phyloP scores from a whole-genome alignment of 352 stramenopile species.

The Pythium aristosporum region DNA sequence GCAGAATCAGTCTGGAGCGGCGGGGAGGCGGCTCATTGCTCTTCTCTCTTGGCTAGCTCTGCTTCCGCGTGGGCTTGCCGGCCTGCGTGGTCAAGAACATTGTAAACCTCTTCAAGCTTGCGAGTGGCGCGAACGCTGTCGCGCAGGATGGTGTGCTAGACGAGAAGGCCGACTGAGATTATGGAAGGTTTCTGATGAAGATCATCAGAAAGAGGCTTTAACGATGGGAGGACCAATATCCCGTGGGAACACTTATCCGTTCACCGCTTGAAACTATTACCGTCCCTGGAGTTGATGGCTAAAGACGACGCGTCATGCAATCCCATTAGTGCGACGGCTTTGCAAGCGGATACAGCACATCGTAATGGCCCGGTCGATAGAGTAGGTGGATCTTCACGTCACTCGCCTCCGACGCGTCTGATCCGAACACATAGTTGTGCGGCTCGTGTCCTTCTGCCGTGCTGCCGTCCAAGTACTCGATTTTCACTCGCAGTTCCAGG shows the following conservation, averaged over 20 bases:
- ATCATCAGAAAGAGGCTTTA: background rate
- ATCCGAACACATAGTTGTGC: constrained; percentile 65
- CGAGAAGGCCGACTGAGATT: constrained; percentile 40
- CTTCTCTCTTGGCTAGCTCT: constrained; percentile 40
- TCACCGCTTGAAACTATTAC: background rate
- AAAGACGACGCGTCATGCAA: background rate
- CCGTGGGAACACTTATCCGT: background rate
- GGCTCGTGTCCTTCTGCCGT: constrained; percentile 42
- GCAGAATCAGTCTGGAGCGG: background rate
- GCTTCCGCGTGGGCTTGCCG: constrained; percentile 87
- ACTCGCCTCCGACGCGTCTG: constrained; percentile 8
- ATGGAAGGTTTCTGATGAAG: background rate
- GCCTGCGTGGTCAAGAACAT: constrained; percentile 92
- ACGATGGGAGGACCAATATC: background rate
- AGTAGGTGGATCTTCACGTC: constrained; percentile 69
- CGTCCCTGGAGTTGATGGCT: background rate
- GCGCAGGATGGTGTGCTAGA: constrained; percentile 58
- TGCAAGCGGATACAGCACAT: constrained; percentile 87
- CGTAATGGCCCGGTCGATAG: constrained; percentile 95
- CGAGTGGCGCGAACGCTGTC: constrained; percentile 76
- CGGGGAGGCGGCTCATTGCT: too few relatives aligned
- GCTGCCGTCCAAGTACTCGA: constrained; percentile 94
- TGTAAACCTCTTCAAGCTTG: constrained; percentile 91
- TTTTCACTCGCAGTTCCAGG: constrained; percentile 86
- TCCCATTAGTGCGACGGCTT: constrained; percentile 1